Evolutionary conservation across 352 stramenopile genomes (phyloP).

Genomic region (Phytophthora europaea): DNA sequence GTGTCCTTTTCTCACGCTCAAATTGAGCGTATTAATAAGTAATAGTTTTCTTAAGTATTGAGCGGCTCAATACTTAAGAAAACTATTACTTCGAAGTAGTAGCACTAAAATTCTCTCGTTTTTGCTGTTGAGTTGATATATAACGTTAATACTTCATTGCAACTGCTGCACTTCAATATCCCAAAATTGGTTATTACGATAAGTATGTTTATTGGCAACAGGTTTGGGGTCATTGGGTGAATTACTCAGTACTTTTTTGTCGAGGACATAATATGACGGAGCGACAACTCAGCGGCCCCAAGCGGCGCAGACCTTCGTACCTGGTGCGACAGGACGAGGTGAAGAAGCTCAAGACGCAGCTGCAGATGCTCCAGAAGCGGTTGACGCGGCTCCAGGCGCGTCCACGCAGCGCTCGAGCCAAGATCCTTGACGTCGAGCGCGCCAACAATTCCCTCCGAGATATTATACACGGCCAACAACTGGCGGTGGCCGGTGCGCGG

Average conservation of each 20-base stretch:
- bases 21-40: no score
- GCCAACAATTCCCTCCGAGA: constrained; percentile 40
- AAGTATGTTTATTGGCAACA: neutral
- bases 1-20: no score
- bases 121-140: neutral
- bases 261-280: neutral
- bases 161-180: neutral
- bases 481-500: constrained; percentile 14
- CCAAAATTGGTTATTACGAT: neutral
- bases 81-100: no score
- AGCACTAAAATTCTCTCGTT: neutral
- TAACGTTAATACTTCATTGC: no score
- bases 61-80: no score
- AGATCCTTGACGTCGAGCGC: constrained; percentile 26
- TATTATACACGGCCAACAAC: constrained; percentile 33
- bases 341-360: constrained; percentile 32
- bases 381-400: constrained; percentile 30
- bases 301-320: constrained; percentile 40
- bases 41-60: no score
- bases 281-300: neutral
- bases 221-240: neutral
- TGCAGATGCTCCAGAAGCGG: constrained; percentile 28
- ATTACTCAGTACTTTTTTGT: neutral
- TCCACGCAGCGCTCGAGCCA: constrained; percentile 23
- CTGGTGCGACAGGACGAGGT: constrained; percentile 41